Evolutionary conservation across 805 yeast species (phyloP).

Genomic region (Saccharomycodes ludwigii): DNA sequence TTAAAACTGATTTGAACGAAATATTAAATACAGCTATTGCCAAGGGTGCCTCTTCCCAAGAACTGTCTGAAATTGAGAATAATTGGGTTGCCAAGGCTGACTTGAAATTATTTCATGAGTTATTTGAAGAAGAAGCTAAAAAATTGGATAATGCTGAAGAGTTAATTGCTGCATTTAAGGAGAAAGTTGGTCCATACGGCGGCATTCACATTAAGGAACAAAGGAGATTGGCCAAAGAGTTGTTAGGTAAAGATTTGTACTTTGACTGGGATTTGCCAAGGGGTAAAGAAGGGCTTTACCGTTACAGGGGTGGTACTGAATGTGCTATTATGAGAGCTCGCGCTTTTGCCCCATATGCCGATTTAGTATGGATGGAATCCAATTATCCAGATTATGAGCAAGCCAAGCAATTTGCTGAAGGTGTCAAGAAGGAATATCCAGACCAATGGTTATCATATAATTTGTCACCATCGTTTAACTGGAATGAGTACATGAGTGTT

Average conservation of each 20-base stretch:
- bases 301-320: constrained; percentile 92
- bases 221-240: constrained; percentile 55
- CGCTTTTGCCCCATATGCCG: constrained; percentile 90
- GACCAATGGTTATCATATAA: constrained; percentile 95
- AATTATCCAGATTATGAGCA: constrained; percentile 87
- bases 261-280: constrained; percentile 94
- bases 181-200: constrained; percentile 62
- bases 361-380: constrained; percentile 96
- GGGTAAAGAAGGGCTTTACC: constrained; percentile 93
- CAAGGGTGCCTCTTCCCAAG: constrained; percentile 58
- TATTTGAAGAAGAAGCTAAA: constrained; percentile 73
- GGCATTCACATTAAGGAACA: constrained; percentile 73
- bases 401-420: constrained; percentile 90
- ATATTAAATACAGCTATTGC: constrained; percentile 75
- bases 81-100: constrained; percentile 79
- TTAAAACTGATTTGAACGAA: constrained; percentile 53
- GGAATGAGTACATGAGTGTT: constrained; percentile 87
- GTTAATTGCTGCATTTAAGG: constrained; percentile 52
- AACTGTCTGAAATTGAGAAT: constrained; percentile 59
- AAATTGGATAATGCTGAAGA: constrained; percentile 41
- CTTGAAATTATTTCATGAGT: constrained; percentile 80
- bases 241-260: constrained; percentile 71
- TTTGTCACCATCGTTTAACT: constrained; percentile 94
- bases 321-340: constrained; percentile 96
- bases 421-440: constrained; percentile 72